Conservation (phyloP, 1,284 basidiomycete genomes). For the Megacollybia platyphylla region DNA sequence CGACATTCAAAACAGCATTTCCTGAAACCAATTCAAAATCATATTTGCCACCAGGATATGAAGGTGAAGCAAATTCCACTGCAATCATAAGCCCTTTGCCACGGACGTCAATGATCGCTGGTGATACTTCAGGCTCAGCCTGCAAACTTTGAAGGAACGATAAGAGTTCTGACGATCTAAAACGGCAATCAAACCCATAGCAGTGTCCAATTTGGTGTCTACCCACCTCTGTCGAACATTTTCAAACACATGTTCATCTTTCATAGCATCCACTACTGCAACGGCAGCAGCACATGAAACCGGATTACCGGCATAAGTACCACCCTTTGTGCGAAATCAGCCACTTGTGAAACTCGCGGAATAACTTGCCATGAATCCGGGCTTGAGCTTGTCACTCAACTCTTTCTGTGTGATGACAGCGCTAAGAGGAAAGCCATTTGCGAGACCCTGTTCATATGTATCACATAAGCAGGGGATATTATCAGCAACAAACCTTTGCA, state of each 20-base stretch:
- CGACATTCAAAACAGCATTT: slow-evolving; percentile 19
- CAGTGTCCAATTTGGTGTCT: no score
- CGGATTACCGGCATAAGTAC: slow-evolving; percentile 85
- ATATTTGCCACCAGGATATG: slow-evolving; percentile 15
- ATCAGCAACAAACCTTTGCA: slow-evolving; percentile 52
- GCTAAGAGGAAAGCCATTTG: slow-evolving; percentile 90
- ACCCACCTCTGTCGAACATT: slow-evolving; percentile 65
- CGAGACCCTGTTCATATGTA: slow-evolving; percentile 48
- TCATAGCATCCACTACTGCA: slow-evolving; percentile 70
- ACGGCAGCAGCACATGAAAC: slow-evolving; percentile 82
- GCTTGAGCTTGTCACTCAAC: slow-evolving; percentile 68
- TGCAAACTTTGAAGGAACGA: slow-evolving; percentile 42
- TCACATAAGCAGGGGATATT: neutral
- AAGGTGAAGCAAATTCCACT: slow-evolving; percentile 65
- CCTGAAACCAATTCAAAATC: slow-evolving; percentile 27
- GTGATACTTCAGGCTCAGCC: slow-evolving; percentile 33
- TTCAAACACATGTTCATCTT: slow-evolving; percentile 64
- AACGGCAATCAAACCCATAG: neutral
- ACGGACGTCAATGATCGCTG: slow-evolving; percentile 64
- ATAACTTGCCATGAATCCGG: slow-evolving; percentile 61
- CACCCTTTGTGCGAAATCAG: slow-evolving; percentile 37
- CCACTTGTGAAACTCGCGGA: slow-evolving; percentile 7
- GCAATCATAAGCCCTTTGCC: slow-evolving; percentile 74
- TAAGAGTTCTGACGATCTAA: slow-evolving; percentile 66
- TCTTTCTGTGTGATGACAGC: slow-evolving; percentile 77